Percentiles rank a stretch among this genome's conserved stretches.
These are phyloP conservation scores for Vitellaria paradoxa DNA, from an alignment of 179 eudicot genomes.

Conservation along the genomic window DNA sequence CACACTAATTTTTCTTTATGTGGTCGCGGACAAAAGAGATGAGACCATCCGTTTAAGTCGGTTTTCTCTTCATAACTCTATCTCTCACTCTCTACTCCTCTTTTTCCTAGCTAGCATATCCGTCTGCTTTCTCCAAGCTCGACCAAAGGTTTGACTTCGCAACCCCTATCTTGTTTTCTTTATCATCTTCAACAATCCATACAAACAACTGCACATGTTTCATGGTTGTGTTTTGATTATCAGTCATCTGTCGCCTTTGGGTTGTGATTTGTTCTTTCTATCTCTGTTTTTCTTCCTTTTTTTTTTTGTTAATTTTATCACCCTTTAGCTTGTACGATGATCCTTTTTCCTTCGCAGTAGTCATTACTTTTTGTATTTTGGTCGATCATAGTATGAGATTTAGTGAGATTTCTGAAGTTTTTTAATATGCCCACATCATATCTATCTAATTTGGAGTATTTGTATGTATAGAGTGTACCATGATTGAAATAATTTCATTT, in stretches of 20 bases:
- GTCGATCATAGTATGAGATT: conserved; percentile 1
- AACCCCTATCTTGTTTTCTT: neutral
- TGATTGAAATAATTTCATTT: neutral
- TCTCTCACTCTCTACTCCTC: neutral
- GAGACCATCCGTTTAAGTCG: no score
- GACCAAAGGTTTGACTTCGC: neutral
- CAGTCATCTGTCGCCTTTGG: neutral
- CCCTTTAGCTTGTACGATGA: neutral
- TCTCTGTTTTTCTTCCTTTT: neutral
- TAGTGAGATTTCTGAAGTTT: neutral
- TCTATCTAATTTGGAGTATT: neutral
- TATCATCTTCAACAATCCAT: neutral
- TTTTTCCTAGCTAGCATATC: neutral
- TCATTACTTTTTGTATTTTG: neutral
- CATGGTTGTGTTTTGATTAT: neutral
- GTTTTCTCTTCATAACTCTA: neutral
- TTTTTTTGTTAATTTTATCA: neutral
- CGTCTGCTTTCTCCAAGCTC: neutral
- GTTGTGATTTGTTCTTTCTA: neutral
- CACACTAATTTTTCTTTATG: neutral
- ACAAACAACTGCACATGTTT: neutral
- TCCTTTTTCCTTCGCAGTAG: neutral
- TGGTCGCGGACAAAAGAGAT: neutral
- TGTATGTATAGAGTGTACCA: neutral
- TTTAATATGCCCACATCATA: neutral